phyloP scores from a whole-genome alignment of 2,329 filamentous ascomycete genomes.

The Alternaria arbusti region DNA sequence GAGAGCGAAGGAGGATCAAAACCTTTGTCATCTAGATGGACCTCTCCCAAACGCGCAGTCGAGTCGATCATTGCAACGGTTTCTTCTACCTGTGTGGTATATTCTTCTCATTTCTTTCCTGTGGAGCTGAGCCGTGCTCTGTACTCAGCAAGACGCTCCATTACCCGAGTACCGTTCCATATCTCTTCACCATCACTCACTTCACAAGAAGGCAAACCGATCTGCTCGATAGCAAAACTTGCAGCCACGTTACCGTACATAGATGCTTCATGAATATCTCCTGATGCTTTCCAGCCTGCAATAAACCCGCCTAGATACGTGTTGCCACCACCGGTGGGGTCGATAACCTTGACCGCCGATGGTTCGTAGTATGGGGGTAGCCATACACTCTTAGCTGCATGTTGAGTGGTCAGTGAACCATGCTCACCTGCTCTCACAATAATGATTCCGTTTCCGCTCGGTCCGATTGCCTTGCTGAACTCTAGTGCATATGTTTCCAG shows the following conservation, averaged over 20 bases:
- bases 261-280: not conserved
- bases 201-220: not conserved
- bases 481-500: not conserved
- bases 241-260: not conserved
- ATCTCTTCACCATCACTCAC: not conserved
- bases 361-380: not conserved
- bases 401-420: not conserved
- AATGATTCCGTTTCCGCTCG: not conserved
- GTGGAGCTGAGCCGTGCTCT: not conserved
- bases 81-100: no score
- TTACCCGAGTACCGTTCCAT: not conserved
- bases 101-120: not conserved
- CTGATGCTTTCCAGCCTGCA: not conserved
- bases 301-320: not conserved
- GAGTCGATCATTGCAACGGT: no score
- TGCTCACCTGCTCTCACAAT: not conserved
- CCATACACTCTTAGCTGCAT: not conserved
- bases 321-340: not conserved
- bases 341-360: not conserved
- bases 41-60: no score
- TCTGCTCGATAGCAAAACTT: not conserved
- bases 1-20: no score
- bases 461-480: not conserved
- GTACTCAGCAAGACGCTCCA: not conserved
- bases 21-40: no score